Conservation (phyloP, 1,284 basidiomycete species). For the Lentinus polychrous region DNA sequence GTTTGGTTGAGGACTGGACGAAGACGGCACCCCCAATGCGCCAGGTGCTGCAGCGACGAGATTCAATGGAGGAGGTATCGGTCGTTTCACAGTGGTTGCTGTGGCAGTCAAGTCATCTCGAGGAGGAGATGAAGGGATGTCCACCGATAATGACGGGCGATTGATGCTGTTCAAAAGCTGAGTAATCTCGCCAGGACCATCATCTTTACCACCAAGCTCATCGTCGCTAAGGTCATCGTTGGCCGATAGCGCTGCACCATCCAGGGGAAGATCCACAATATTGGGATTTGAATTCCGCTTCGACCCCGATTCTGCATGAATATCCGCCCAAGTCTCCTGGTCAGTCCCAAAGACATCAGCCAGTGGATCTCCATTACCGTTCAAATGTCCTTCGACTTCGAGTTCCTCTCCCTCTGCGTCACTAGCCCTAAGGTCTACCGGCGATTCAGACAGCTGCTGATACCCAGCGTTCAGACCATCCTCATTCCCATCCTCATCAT, state of each 20-base stretch:
- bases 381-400: slow-evolving; percentile 13
- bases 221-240: slow-evolving; percentile 29
- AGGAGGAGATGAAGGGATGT: slow-evolving; percentile 24
- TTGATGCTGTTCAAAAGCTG: slow-evolving; percentile 23
- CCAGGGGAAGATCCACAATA: slow-evolving; percentile 47
- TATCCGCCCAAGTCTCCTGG: slow-evolving; percentile 52
- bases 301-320: slow-evolving; percentile 30
- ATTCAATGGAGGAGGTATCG: slow-evolving; percentile 45
- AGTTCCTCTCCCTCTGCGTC: slow-evolving; percentile 14
- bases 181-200: slow-evolving; percentile 21
- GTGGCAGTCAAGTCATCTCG: slow-evolving; percentile 18
- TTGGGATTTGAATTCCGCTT: slow-evolving; percentile 34
- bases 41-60: slow-evolving; percentile 25
- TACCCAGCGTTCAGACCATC: slow-evolving; percentile 25
- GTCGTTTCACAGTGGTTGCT: slow-evolving; percentile 21
- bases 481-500: slow-evolving; percentile 20
- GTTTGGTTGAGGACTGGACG: slow-evolving; percentile 14
- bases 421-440: slow-evolving; percentile 15
- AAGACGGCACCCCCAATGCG: slow-evolving; percentile 13
- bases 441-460: slow-evolving; percentile 28
- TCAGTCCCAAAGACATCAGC: slow-evolving; percentile 50
- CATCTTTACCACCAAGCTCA: slow-evolving; percentile 6
- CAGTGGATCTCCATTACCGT: slow-evolving; percentile 31
- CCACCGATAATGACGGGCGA: slow-evolving; percentile 27
- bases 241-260: slow-evolving; percentile 37